Evolutionary conservation across 1,284 basidiomycete genomes (phyloP), one percentile per base, ranked within the genome.

Genomic region (Papiliotrema flavescens): DNA sequence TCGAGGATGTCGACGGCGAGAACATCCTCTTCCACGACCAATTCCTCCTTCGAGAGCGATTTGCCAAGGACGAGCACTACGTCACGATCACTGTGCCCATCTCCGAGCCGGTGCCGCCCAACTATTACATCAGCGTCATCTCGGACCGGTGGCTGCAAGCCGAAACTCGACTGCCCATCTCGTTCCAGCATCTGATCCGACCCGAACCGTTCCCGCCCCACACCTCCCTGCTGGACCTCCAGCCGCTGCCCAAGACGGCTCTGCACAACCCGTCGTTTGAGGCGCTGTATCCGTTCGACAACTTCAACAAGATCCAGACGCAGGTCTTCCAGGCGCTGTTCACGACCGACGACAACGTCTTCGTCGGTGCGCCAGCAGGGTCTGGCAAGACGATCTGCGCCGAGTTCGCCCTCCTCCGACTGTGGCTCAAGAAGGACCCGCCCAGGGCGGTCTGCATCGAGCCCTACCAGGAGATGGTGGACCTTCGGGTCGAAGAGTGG

Each of bases 301-400:
- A 83, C 0, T 97, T 98, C 82, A 98, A 98, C 83, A 98, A 97
- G 79, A 96, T 98, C 62, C 96, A 98, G 74, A 98, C 93, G 0
- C 96, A 98, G 77, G 92, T 96, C 36, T 98, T 98, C 86, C 95
- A 98, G 65, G 92, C 94, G 0, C 80, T 98, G 0, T 98, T 95
- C 76, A 94, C 90, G 0, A 88, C 91, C 0, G 93, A 98, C 71
- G 94, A 98, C 70, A 96, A 93, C 66, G 87, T 95, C 40, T 91
- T 98, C 69, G 86, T 98, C 54, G 94, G 93, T 23, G 95, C 94
- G 0, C 95, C 96, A 0, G 93, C 93, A 0, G 95, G 96, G 11
- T 92, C 89, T 55, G 95, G 96, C 32, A 98, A 98, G 82, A 98
- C 93, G 0, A 87, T 98, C 42, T 97, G 92, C 65, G 94, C 93